phyloP scores from a whole-genome alignment of 257 asterid species.

The Knoxia roxburghii region DNA sequence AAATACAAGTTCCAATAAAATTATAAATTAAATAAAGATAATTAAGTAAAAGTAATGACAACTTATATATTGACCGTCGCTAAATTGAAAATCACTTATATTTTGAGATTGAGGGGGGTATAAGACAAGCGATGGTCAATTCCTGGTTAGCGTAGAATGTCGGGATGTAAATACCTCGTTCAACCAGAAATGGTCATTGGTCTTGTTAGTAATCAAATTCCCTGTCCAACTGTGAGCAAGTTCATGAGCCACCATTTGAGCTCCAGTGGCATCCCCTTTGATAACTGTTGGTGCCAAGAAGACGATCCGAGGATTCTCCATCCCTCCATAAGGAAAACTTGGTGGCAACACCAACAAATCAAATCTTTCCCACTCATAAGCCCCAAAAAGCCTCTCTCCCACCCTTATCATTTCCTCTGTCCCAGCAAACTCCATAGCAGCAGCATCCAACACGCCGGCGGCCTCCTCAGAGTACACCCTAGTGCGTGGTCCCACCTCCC shows the following conservation, averaged over 20 bases:
- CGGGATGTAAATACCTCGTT: conserved; percentile 86
- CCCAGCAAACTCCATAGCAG: conserved; percentile 78
- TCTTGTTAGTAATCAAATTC: conserved; percentile 93
- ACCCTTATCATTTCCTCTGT: conserved; percentile 89
- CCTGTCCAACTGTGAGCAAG: conserved; percentile 99
- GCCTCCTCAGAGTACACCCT: conserved; percentile 69
- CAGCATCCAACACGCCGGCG: conserved; percentile 55
- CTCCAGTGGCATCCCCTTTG: conserved; percentile 82
- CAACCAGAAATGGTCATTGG: conserved; percentile 94
- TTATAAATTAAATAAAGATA: too few species aligned
- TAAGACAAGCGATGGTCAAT: too few species aligned
- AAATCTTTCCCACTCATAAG: conserved; percentile 93
- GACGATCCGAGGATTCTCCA: conserved; percentile 97
- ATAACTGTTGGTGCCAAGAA: conserved; percentile 92
- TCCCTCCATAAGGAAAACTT: conserved; percentile 92
- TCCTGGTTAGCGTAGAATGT: not conserved
- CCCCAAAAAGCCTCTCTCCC: conserved; percentile 84
- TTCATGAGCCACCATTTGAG: conserved; percentile 95
- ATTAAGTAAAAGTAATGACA: too few species aligned
- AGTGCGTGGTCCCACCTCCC: conserved; percentile 93
- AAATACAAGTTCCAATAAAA: too few species aligned
- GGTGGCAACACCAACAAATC: conserved; percentile 97
- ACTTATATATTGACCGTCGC: too few species aligned
- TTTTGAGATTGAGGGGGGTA: too few species aligned
- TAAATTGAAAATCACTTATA: too few species aligned